Evolutionary conservation across 2,329 filamentous ascomycete genomes (phyloP), one percentile per base, ranked within the genome.

Genomic region (Paracorniculantispora psalliotae): DNA sequence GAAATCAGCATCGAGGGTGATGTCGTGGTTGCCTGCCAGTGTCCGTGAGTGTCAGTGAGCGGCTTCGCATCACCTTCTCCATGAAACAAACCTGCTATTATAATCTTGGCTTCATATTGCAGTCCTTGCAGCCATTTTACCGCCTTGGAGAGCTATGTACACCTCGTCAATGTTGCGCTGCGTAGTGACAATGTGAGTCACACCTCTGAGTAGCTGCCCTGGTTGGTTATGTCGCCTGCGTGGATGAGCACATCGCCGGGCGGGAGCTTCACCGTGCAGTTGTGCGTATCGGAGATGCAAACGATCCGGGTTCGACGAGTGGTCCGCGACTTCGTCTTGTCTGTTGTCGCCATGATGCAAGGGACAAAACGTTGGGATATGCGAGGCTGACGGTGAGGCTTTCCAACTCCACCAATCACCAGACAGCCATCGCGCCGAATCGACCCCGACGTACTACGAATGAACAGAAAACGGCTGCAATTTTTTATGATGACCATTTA

Each of bases 241-340:
- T 91, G 88, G 52, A 92, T 85, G 35, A 92, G 77, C 9, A 92
- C 82, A 68, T 92, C 88, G 43, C 89, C 89, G 23, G 79, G 79
- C 0, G 89, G 89, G 1, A 91, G 78, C 65, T 83, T 86, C 64
- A 82, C 77, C 2, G 79, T 78, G 64, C 77, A 79, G 68, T 90
- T 90, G 72, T 92, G 88, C 2, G 88, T 92, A 72, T 92, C 89
- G 4, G 89, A 89, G 59, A 92, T 80, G 73, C 88, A 91, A 55
- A 92, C 87, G 59, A 92, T 81, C 61, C 88, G 81, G 6, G 87
- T 86, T 62, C 80, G 75, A 55, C 78, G 55, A 35, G 35, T 30
- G 23, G 25, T 19, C n/a, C 47, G 47, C n/a, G 4, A 6, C 19
- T 44, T 51, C 19, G 26, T 19, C 37, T 28, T 28, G 25, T 44